Evolutionary conservation across 257 asterid species (phyloP), one percentile per base, ranked within the genome.

Genomic region (Ophiorrhiza pumila): DNA sequence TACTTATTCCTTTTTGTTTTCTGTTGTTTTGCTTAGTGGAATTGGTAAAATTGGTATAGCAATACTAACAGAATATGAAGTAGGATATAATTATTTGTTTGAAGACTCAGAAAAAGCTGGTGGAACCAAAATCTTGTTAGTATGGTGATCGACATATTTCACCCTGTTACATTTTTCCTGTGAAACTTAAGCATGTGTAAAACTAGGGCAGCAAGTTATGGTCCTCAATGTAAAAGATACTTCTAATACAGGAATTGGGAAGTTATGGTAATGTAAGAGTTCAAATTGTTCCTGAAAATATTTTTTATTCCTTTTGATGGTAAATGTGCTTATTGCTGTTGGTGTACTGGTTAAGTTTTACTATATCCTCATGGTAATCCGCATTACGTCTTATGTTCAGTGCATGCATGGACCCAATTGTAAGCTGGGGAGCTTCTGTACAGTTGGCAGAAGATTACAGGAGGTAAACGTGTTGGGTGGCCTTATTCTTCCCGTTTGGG

Each of bases 371-470:
- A 68, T 17, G 49, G 15, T 27, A 68, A n/a, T 47, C 20, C 18
- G 25, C 14, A 35, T 49, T 75, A 63, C 69, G 52, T 80, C 70
- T 84, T 69, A 37, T 71, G 42, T 80, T 76, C 92, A 95, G 99
- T 95, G 99, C 85, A 95, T 92, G 98, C 99, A 95, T 73, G 99
- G 99, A 72, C 96, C 93, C 56, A 95, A 90, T 62, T 95, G 99
- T 79, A 95, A 90, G 84, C 78, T 85, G 69, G 92, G 90, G 68
- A 90, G 59, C 78, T 92, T 81, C 88, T 95, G 99, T 81, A 90
- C 92, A 45, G 90, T 89, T 50, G 99, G 99, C 53, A 87, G 85
- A 89, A 86, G 99, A 85, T 65, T 85, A 69, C 99, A 91, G 80
- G 99, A 95, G 85, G 98, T 89, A 76, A 86, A 95, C 87, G 89